phyloP scores from a whole-genome alignment of 768 basidiomycete species.

The Asterophora parasitica region DNA sequence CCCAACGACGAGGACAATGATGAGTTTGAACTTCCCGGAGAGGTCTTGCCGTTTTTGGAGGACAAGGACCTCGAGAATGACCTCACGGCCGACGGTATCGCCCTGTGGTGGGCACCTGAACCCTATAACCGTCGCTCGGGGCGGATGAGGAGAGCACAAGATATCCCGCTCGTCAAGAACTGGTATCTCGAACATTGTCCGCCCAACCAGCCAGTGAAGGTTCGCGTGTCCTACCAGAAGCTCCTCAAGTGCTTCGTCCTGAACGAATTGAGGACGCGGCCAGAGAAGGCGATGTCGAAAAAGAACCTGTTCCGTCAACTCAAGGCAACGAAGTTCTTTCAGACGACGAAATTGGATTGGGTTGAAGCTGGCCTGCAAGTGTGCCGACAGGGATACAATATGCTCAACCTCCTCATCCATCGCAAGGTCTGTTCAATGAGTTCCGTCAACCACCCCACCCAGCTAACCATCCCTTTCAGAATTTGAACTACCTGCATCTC shows the following conservation, averaged over 20 bases:
- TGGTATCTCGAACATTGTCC: constrained; percentile 99
- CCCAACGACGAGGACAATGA: constrained; percentile 82
- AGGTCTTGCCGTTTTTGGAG: constrained; percentile 74
- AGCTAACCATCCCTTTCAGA: constrained; percentile 37
- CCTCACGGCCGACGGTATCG: constrained; percentile 93
- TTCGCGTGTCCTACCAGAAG: constrained; percentile 98
- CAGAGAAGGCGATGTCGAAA: constrained; percentile 97
- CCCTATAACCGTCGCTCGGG: constrained; percentile 93
- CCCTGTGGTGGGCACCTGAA: constrained; percentile 97
- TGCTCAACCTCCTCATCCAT: constrained; percentile 97
- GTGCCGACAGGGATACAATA: constrained; percentile 98
- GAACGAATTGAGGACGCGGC: constrained; percentile 84
- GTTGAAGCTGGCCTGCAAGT: constrained; percentile 98
- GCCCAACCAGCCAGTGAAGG: constrained; percentile 93
- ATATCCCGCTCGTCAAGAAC: constrained; percentile 93
- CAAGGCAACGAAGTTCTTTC: constrained; percentile 99
- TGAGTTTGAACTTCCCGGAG: constrained; percentile 80
- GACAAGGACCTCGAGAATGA: constrained; percentile 82
- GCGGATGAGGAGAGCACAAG: constrained; percentile 89
- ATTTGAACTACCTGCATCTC: constrained; percentile 88
- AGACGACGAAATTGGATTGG: constrained; percentile 97
- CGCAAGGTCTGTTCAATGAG: constrained; percentile 62
- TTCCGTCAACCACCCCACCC: background rate
- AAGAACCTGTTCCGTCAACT: constrained; percentile 94
- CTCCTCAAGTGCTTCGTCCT: constrained; percentile 92